Evolutionary conservation across 345 rosid genomes (phyloP), one percentile per base, ranked within the genome.

Genomic region (Tarenaya hassleriana): DNA sequence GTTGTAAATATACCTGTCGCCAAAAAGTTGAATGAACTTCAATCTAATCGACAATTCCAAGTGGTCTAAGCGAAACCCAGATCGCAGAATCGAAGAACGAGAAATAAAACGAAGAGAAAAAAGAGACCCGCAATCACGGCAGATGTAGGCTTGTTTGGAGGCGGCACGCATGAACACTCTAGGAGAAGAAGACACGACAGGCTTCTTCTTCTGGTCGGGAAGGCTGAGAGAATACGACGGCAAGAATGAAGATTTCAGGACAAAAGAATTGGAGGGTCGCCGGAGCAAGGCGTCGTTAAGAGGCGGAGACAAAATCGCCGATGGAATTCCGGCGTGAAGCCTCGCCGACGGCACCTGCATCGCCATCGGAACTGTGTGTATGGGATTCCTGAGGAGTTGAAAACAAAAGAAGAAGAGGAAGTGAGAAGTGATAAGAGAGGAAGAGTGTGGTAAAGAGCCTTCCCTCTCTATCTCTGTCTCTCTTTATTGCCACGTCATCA

Each of bases 121-220:
- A 31, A 19, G 4, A 40, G 15, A 91, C 96, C 98, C 98, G 76
- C 98, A 91, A 55, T 91, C 96, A 12, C 96, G 87, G 66, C 96
- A 91, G 20, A 91, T 87, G 58, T 84, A 87, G 34, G 95, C 74
- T 73, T 87, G 84, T 64, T 84, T 84, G 65, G 96, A 75, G 58
- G 90, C 77, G 32, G 71, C 76, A 52, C 96, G 96, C 92, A 84
- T 83, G 78, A 81, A 73, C 70, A 77, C 62, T 49, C 59, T 81
- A 10, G 87, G 76, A 41, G 84, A 41, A 51, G 73, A 48, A 47
- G 74, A 63, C 18, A 51, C 21, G 7, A 51, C 19, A 37, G 35
- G 13, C 38, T 47, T 52, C 51, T 50, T 54, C 55, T 67, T 59
- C 15, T 3, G 50, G n/a, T 39, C 43, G 14, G 10, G 68, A 55